phyloP scores from a whole-genome alignment of 257 asterid species.

The Salvia miltiorrhiza region DNA sequence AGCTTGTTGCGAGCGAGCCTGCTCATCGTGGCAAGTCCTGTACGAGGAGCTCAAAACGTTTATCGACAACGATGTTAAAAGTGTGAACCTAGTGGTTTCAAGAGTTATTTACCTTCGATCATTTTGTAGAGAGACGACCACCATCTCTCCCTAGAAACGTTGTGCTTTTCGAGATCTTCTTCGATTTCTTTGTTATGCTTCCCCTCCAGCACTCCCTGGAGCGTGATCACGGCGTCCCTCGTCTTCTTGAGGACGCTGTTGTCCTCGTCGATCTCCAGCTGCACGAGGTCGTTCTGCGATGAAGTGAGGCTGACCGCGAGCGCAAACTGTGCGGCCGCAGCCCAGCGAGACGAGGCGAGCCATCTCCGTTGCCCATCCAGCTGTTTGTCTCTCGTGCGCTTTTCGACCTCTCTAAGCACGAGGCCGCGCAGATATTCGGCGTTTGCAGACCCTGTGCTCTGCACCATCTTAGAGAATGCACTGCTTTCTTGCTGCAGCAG shows the following conservation, averaged over 20 bases:
- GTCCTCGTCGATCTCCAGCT: slow-evolving; percentile 54
- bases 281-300: slow-evolving; percentile 78
- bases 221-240: slow-evolving; percentile 82
- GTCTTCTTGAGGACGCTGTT: slow-evolving; percentile 69
- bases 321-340: slow-evolving; percentile 90
- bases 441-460: slow-evolving; percentile 91
- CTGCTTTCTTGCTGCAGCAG: slow-evolving; percentile 65
- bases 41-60: neutral
- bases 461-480: slow-evolving; percentile 95
- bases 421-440: slow-evolving; percentile 81
- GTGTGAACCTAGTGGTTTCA: neutral
- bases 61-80: neutral
- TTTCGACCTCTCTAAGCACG: slow-evolving; percentile 44
- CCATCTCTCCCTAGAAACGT: slow-evolving; percentile 80
- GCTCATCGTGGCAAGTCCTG: slow-evolving; percentile 80
- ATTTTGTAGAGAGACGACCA: slow-evolving; percentile 85
- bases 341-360: slow-evolving; percentile 96
- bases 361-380: slow-evolving; percentile 76
- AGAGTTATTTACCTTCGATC: slow-evolving; percentile 64
- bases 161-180: slow-evolving; percentile 66
- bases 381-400: slow-evolving; percentile 37
- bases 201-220: slow-evolving; percentile 88
- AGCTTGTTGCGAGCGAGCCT: slow-evolving; percentile 53
- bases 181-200: slow-evolving; percentile 71
- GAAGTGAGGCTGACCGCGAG: slow-evolving; percentile 83